Evolutionary conservation across 352 stramenopile genomes (phyloP), one percentile per base, ranked within the genome.

Genomic region (Salisapilia sapeloensis): DNA sequence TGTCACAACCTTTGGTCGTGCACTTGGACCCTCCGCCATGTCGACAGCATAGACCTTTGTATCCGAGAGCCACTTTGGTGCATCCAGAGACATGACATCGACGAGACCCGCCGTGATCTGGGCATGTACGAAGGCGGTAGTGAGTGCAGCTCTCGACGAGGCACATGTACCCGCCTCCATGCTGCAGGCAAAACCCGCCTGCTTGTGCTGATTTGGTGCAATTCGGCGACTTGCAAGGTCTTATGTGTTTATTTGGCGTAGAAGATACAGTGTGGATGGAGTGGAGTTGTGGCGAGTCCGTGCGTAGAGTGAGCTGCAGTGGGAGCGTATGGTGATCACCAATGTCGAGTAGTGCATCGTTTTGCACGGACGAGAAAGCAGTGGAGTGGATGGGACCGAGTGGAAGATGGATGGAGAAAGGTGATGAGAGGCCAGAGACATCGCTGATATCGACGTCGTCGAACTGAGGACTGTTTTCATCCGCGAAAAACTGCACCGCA

Each of bases 21-120:
- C 72, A 89, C 35, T 81, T 79, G 16, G 60, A 56, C 2, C 72
- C 66, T 14, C 66, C 63, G 21, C 66, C 69, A 39, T 87, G 71
- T 29, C 61, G 42, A 36, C 59, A 79, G 38, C 64, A 84, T 10
- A 77, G 56, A 12, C 54, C 46, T n/a, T 45, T 53, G 0, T 48
- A 38, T 9, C 60, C 60, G 15, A 71, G 42, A 12, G 63, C 62
- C 14, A 70, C 60, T n/a, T 53, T 63, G 23, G 39, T 65, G 29
- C 65, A 79, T 17, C 64, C 61, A 2, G 46, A 44, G 18, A 70
- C 27, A 8, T 48, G 48, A 41, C 69, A 84, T 23, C 65, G 69
- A 41, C 72, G 79, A 17, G 60, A 74, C 9, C 66, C 65, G 35
- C 72, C 72, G 30, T 87, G 69, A 15, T 81, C 62, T 14, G 69